Percentiles rank a stretch among this genome's conserved stretches.
phyloP scores from a whole-genome alignment of 148 eudicot species.

The Camellia sinensis region DNA sequence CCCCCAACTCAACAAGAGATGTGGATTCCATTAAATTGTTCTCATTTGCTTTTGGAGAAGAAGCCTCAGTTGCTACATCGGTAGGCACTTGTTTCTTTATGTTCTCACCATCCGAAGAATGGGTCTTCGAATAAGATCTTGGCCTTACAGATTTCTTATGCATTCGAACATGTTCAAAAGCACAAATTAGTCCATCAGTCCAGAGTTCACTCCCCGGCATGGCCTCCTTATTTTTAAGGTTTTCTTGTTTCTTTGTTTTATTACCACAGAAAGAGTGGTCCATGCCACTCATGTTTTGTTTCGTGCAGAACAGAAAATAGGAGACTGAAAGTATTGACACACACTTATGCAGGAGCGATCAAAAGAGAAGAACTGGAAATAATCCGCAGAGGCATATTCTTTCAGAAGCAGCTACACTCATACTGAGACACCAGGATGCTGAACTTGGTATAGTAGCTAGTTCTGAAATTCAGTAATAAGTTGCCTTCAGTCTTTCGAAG shows the following conservation, averaged over 20 bases:
- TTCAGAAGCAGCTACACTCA: background rate
- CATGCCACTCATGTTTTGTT: slow-evolving; percentile 32
- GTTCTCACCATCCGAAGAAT: slow-evolving; percentile 32
- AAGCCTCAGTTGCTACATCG: slow-evolving; percentile 25
- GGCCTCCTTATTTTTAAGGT: slow-evolving; percentile 45
- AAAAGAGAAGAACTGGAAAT: background rate
- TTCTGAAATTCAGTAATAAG: slow-evolving; percentile 7
- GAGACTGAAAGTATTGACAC: background rate
- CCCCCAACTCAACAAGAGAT: slow-evolving; percentile 35
- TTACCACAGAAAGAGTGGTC: slow-evolving; percentile 30
- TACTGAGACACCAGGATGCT: background rate
- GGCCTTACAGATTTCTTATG: slow-evolving; percentile 38
- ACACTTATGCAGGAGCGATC: background rate
- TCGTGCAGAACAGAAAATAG: slow-evolving; percentile 13
- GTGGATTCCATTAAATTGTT: slow-evolving; percentile 31
- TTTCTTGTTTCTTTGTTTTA: slow-evolving; percentile 37
- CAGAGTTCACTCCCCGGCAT: slow-evolving; percentile 61
- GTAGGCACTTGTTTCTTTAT: slow-evolving; percentile 31
- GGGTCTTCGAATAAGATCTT: slow-evolving; percentile 37
- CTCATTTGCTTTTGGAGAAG: slow-evolving; percentile 26
- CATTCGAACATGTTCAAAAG: slow-evolving; percentile 71
- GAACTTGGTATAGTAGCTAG: background rate
- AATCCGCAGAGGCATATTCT: background rate
- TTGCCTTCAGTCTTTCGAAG: background rate
- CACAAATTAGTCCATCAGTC: slow-evolving; percentile 91